Conservation (phyloP, 371 early-diverging fungal species). For the Mucor lusitanicus region DNA sequence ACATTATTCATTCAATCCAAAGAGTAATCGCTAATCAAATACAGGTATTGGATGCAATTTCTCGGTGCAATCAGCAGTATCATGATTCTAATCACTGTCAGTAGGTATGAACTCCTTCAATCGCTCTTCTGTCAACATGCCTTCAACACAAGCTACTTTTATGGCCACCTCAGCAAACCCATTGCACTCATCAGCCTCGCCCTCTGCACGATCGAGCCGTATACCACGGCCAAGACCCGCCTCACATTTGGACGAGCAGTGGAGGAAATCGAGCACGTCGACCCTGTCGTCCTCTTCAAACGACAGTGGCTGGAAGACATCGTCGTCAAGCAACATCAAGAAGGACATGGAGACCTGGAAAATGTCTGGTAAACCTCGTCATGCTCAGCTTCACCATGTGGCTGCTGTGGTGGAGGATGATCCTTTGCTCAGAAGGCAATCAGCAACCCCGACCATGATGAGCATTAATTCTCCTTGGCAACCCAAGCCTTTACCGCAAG, state of each 20-base stretch:
- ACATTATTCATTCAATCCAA: not conserved
- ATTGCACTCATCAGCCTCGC: not conserved
- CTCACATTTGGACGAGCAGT: conserved; percentile 7
- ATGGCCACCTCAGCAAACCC: not conserved
- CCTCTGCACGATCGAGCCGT: not conserved
- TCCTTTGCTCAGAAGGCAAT: conserved; percentile 9
- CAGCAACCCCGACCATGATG: conserved; percentile 7
- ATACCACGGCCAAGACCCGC: conserved; percentile 1
- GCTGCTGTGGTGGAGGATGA: conserved; percentile 4
- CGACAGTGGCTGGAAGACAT: conserved; percentile 2
- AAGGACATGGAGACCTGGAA: conserved; percentile 21
- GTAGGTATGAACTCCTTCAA: not conserved
- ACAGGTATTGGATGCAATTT: not conserved
- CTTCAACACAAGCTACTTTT: not conserved
- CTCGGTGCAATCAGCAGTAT: not conserved
- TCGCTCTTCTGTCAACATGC: not conserved
- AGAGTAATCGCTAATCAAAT: not conserved
- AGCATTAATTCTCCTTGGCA: conserved; percentile 14
- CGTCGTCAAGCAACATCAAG: not conserved
- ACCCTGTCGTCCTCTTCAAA: not conserved
- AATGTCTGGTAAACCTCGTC: conserved; percentile 24
- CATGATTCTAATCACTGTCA: not conserved
- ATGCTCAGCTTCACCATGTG: conserved; percentile 15
- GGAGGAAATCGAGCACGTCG: conserved; percentile 2
- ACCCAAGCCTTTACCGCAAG: conserved; percentile 15